Evolutionary conservation across 2,329 filamentous ascomycete species (phyloP).

Genomic region (Colletotrichum sp.): DNA sequence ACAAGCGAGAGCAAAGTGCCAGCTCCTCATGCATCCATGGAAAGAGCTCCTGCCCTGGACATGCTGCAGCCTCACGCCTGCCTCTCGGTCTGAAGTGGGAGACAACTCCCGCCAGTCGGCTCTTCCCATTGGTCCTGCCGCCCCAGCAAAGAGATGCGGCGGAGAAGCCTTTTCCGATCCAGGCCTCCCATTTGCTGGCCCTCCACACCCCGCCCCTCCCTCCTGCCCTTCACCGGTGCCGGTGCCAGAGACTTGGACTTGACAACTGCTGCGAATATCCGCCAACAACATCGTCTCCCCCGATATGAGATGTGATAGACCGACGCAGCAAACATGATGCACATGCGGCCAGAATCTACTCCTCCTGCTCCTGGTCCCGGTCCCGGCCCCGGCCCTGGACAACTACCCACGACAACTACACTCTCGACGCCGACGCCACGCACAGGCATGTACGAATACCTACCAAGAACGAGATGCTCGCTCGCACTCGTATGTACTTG

Average conservation of each 20-base stretch:
- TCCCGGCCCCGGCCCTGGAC: background rate
- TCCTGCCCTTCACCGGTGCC: slow-evolving; percentile 16
- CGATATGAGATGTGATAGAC: slow-evolving; percentile 14
- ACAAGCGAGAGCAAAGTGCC: background rate
- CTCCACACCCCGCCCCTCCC: background rate
- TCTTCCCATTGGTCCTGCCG: slow-evolving; percentile 2
- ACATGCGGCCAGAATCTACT: background rate
- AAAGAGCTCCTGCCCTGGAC: background rate
- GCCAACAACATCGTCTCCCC: slow-evolving; percentile 12
- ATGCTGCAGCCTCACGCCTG: background rate
- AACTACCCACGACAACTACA: background rate
- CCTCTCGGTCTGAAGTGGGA: background rate
- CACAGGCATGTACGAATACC: background rate
- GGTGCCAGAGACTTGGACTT: slow-evolving; percentile 20
- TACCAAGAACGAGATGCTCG: background rate
- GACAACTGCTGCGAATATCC: slow-evolving; percentile 18
- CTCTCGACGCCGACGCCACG: background rate
- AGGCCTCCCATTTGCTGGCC: slow-evolving; percentile 5
- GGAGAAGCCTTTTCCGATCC: slow-evolving; percentile 8
- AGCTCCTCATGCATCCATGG: background rate
- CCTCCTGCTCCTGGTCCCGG: background rate
- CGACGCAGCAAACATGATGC: background rate
- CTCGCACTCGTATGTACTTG: background rate
- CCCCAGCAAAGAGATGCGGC: background rate
- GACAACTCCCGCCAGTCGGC: background rate